These are phyloP conservation scores for Sporothrix mexicana DNA, from an alignment of 2,329 filamentous ascomycete species.

Conservation along the genomic window DNA sequence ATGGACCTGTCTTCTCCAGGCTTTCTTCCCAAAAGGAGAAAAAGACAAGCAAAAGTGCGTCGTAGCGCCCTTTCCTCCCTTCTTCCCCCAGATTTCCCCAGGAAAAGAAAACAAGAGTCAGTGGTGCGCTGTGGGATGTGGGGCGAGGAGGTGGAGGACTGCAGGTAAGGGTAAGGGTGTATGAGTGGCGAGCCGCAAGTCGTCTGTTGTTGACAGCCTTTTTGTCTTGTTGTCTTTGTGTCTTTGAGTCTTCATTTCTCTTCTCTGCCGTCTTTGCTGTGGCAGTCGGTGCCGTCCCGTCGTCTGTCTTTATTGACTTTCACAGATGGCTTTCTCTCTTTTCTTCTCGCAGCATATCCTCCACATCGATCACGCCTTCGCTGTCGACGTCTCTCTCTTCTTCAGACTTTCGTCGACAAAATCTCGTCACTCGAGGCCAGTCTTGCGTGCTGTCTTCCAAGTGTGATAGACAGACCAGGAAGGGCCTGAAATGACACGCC, in stretches of 20 bases:
- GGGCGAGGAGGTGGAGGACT: background rate
- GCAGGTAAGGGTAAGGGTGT: background rate
- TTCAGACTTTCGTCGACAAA: background rate
- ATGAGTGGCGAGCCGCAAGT: background rate
- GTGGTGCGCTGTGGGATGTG: background rate
- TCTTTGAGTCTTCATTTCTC: background rate
- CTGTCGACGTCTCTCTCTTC: background rate
- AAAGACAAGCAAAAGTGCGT: background rate
- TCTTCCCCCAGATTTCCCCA: background rate
- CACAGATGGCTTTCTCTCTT: background rate
- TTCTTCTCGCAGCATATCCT: background rate
- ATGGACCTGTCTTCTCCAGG: background rate
- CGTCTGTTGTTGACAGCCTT: background rate
- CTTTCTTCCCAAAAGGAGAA: background rate
- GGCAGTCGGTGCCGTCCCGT: background rate
- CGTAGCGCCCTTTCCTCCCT: background rate
- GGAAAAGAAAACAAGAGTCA: background rate
- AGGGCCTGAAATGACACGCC: background rate
- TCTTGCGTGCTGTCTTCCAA: background rate
- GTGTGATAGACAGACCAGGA: background rate
- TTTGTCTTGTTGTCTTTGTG: background rate
- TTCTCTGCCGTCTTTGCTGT: background rate
- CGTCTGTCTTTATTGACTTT: background rate
- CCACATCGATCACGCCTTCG: slow-evolving; percentile 6
- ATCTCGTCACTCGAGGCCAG: slow-evolving; percentile 1